Evolutionary conservation across 345 rosid species (phyloP).

Genomic region (Bruguiera sexangula): DNA sequence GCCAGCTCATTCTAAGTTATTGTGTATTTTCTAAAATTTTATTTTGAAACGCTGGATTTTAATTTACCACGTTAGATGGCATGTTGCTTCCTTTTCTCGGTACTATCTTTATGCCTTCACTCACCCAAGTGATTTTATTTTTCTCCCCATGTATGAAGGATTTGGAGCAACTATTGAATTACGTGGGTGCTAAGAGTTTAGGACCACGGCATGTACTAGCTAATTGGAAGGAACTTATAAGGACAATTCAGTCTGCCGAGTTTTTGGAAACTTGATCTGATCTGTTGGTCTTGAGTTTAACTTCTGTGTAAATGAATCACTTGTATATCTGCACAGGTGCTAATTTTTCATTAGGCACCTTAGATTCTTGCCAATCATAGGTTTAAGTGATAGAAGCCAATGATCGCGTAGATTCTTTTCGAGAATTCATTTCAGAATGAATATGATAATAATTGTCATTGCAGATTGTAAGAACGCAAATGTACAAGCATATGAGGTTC

Average conservation of each 20-base stretch:
- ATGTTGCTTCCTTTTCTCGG: no score
- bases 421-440: no score
- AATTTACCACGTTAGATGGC: no score
- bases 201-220: constrained; percentile 91
- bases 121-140: no score
- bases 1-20: background rate
- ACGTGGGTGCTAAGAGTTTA: constrained; percentile 66
- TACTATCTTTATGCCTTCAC: no score
- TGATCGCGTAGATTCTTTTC: background rate
- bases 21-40: no score
- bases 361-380: background rate
- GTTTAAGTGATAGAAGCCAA: constrained; percentile 6
- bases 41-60: no score
- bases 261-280: constrained; percentile 29
- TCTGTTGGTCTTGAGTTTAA: background rate
- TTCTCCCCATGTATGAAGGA: background rate
- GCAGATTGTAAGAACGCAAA: no score
- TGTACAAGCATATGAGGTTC: no score
- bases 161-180: constrained; percentile 6
- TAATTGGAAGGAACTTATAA: constrained; percentile 77
- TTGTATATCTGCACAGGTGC: constrained; percentile 17
- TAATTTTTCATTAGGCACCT: constrained; percentile 21
- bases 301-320: constrained; percentile 14
- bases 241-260: constrained; percentile 76
- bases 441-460: no score